Evolutionary conservation across 495 filamentous ascomycete genomes (phyloP).

Genomic region (Cairneyella variabilis): DNA sequence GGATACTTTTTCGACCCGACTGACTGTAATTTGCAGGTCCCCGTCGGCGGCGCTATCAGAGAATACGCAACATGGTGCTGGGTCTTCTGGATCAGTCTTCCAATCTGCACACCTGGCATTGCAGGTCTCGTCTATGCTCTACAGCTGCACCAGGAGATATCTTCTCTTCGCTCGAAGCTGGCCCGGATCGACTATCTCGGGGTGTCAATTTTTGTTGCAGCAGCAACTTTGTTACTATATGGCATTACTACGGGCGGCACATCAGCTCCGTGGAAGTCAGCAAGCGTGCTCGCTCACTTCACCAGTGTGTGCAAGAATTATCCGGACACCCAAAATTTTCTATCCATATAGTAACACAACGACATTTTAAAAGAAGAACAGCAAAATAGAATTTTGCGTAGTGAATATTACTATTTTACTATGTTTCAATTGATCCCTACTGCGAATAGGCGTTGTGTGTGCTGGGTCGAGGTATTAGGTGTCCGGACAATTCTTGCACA

Average conservation of each 20-base stretch:
- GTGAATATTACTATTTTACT: no score
- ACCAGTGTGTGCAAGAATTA: no score
- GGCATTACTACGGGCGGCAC: constrained; percentile 48
- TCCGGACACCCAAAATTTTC: no score
- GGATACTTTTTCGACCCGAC: background rate
- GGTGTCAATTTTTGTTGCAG: constrained; percentile 45
- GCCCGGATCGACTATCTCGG: constrained; percentile 58
- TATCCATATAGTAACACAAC: no score
- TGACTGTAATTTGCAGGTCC: background rate
- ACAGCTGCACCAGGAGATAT: constrained; percentile 25
- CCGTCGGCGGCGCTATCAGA: constrained; percentile 11
- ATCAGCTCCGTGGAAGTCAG: constrained; percentile 46
- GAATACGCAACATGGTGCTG: constrained; percentile 27
- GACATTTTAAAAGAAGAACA: no score
- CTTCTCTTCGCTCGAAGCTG: constrained; percentile 39
- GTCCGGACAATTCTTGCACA: no score
- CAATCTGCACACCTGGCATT: constrained; percentile 33
- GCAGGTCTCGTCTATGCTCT: constrained; percentile 34
- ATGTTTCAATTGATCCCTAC: no score
- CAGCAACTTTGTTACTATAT: constrained; percentile 42
- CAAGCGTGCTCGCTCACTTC: constrained; percentile 54
- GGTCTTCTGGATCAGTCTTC: constrained; percentile 35
- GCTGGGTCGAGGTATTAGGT: no score
- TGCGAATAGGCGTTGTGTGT: no score
- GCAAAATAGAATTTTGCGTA: no score